Conservation (phyloP, 352 stramenopile genomes). For the Pythium brachiatum region DNA sequence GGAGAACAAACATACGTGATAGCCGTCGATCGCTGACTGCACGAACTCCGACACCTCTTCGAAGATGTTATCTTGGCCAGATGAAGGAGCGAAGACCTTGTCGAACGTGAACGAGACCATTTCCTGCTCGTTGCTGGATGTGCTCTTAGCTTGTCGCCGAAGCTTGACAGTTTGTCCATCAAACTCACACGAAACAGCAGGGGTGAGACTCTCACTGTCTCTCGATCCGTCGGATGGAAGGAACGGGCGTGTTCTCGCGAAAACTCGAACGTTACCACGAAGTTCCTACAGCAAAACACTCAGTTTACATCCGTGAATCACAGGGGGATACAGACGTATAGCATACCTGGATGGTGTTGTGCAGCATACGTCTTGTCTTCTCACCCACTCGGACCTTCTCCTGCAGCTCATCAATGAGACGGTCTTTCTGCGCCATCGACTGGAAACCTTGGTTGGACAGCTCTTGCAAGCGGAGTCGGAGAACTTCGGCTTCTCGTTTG, state of each 20-base stretch:
- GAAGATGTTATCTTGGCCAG: constrained; percentile 95
- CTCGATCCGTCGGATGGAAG: constrained; percentile 65
- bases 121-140: constrained; percentile 37
- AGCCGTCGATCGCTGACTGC: constrained; percentile 96
- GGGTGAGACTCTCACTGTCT: constrained; percentile 34
- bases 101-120: constrained; percentile 93
- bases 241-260: constrained; percentile 92
- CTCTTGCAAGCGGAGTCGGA: constrained; percentile 66
- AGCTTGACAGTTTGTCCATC: constrained; percentile 71
- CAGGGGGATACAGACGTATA: neutral
- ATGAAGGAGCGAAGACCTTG: constrained; percentile 93
- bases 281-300: constrained; percentile 76
- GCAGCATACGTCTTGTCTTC: constrained; percentile 91
- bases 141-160: constrained; percentile 42
- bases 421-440: constrained; percentile 73
- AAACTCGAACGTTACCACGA: constrained; percentile 98
- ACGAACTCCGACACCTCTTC: constrained; percentile 97
- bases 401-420: constrained; percentile 62
- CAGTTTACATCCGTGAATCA: too few relatives aligned
- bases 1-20: constrained; percentile 95
- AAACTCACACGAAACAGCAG: constrained; percentile 55
- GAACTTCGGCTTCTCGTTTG: constrained; percentile 67
- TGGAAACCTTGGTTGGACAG: constrained; percentile 54
- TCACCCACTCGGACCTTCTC: constrained; percentile 77
- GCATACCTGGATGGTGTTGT: constrained; percentile 95